phyloP scores from a whole-genome alignment of 306 rosid genomes.

The Lathyrus sativus region DNA sequence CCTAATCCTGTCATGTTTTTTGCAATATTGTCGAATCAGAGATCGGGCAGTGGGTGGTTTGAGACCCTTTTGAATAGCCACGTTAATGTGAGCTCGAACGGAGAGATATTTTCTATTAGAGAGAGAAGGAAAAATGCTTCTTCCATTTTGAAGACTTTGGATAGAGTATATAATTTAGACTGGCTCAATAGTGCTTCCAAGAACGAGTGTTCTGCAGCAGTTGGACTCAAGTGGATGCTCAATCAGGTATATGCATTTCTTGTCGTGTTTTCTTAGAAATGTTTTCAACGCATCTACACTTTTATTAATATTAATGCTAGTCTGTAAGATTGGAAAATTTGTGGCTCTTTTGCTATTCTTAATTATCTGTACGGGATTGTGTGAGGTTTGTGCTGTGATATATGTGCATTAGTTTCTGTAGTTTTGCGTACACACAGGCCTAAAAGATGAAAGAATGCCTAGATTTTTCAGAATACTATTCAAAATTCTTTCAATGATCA shows the following conservation, averaged over 20 bases:
- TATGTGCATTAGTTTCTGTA: slow-evolving; percentile 22
- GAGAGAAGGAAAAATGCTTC: slow-evolving; percentile 71
- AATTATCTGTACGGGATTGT: slow-evolving; percentile 5
- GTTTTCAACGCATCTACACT: neutral
- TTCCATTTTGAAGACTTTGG: slow-evolving; percentile 69
- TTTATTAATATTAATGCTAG: slow-evolving; percentile 15
- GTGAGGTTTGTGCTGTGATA: slow-evolving; percentile 26
- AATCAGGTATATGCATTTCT: slow-evolving; percentile 66
- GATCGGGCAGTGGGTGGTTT: slow-evolving; percentile 98
- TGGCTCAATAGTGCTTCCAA: slow-evolving; percentile 96
- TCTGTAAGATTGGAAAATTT: neutral
- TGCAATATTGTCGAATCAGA: slow-evolving; percentile 84
- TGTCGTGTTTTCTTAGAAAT: slow-evolving; percentile 5
- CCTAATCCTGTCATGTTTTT: slow-evolving; percentile 79
- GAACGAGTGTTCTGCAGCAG: slow-evolving; percentile 90
- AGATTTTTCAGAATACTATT: slow-evolving; percentile 12
- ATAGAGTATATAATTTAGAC: slow-evolving; percentile 84
- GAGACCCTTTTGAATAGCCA: slow-evolving; percentile 92
- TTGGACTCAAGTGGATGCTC: slow-evolving; percentile 99
- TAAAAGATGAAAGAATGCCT: slow-evolving; percentile 11
- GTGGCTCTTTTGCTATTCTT: slow-evolving; percentile 13
- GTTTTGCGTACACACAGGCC: slow-evolving; percentile 3
- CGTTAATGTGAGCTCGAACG: slow-evolving; percentile 80
- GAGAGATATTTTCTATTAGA: slow-evolving; percentile 80
- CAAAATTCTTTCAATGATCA: neutral